Percentiles rank a stretch among this genome's conserved stretches.
Conservation (phyloP, 1,284 basidiomycete genomes). For the Acaromyces ingoldii region DNA sequence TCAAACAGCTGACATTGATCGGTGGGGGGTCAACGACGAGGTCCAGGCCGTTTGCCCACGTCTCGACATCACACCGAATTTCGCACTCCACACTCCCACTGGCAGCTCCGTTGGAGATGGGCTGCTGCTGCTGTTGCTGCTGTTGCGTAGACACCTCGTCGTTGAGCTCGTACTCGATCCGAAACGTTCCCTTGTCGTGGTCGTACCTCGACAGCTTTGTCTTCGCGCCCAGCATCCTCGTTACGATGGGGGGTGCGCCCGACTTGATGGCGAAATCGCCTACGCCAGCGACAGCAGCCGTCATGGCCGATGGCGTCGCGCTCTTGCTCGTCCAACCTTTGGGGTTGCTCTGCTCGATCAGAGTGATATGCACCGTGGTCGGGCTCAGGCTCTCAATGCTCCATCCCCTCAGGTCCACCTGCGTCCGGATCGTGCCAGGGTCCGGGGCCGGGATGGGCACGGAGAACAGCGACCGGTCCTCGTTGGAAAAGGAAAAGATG, state of each 20-base stretch:
- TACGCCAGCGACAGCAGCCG: conserved; percentile 67
- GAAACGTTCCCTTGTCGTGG: conserved; percentile 74
- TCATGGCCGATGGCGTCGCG: conserved; percentile 82
- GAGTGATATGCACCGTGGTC: conserved; percentile 85
- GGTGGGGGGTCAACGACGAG: conserved; percentile 93
- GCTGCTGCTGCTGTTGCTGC: conserved; percentile 2
- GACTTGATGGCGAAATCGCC: conserved; percentile 89
- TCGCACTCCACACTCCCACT: conserved; percentile 71
- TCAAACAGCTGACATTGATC: conserved; percentile 72
- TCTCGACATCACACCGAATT: conserved; percentile 85
- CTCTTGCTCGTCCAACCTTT: conserved; percentile 96
- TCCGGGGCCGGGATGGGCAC: conserved; percentile 64
- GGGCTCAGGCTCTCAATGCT: conserved; percentile 92
- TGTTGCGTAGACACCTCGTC: conserved; percentile 4
- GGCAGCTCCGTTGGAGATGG: conserved; percentile 7
- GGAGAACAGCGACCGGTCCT: conserved; percentile 80
- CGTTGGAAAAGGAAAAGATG: conserved; percentile 89
- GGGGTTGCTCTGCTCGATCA: conserved; percentile 94
- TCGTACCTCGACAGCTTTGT: conserved; percentile 74
- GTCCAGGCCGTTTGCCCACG: conserved; percentile 80
- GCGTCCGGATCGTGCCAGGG: conserved; percentile 78
- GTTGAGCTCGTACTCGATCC: conserved; percentile 74
- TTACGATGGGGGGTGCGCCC: conserved; percentile 85
- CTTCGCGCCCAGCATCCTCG: conserved; percentile 73
- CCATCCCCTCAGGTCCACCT: conserved; percentile 94